Evolutionary conservation across 805 yeast genomes (phyloP).

Genomic region (Candida vaughaniae): DNA sequence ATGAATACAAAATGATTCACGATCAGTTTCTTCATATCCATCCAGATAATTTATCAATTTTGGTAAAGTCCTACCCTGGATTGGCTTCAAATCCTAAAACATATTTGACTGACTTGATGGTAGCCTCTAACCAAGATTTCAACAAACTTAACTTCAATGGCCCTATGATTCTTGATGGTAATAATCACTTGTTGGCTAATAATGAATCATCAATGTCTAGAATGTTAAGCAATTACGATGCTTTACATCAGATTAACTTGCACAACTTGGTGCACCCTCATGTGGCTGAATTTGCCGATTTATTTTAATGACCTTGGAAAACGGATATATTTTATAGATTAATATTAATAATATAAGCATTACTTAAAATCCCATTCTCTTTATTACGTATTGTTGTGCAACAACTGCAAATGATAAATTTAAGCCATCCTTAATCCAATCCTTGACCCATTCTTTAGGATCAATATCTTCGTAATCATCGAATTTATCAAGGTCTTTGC

Average conservation of each 20-base stretch:
- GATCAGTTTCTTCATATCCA: slow-evolving; percentile 31
- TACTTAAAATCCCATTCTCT: slow-evolving; percentile 74
- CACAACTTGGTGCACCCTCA: slow-evolving; percentile 37
- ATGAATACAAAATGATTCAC: slow-evolving; percentile 27
- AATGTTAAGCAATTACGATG: slow-evolving; percentile 37
- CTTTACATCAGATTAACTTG: slow-evolving; percentile 18
- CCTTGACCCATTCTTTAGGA: slow-evolving; percentile 44
- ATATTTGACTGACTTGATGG: slow-evolving; percentile 15
- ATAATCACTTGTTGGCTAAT: slow-evolving; percentile 38
- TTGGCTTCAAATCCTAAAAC: slow-evolving; percentile 7
- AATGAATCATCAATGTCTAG: slow-evolving; percentile 38
- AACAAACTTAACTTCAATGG: slow-evolving; percentile 15
- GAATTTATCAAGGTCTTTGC: slow-evolving; percentile 25
- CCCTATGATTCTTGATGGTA: slow-evolving; percentile 36
- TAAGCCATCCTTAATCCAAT: slow-evolving; percentile 57
- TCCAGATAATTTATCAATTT: slow-evolving; percentile 31
- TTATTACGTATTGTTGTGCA: slow-evolving; percentile 88
- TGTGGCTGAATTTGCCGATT: slow-evolving; percentile 45
- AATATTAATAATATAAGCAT: slow-evolving; percentile 2
- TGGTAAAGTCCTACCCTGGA: slow-evolving; percentile 15
- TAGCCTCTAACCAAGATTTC: slow-evolving; percentile 13
- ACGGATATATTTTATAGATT: slow-evolving; percentile 2
- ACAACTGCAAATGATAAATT: slow-evolving; percentile 77
- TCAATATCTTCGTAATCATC: slow-evolving; percentile 30
- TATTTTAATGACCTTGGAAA: too few relatives aligned